phyloP scores from a whole-genome alignment of 371 early-diverging fungal genomes.

The Mucor lusitanicus region DNA sequence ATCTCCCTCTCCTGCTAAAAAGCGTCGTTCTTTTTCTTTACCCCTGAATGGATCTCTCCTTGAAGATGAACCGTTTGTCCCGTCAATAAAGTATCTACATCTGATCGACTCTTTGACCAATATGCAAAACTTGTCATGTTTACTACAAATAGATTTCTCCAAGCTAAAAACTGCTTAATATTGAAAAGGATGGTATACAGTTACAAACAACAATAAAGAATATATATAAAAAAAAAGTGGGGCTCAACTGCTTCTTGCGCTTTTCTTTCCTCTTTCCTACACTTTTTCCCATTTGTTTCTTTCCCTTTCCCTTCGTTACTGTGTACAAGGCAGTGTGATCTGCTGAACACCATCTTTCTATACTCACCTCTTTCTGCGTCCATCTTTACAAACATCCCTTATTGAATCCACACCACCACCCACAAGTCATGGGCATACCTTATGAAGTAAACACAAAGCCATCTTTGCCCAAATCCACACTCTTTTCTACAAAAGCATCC shows the following conservation, averaged over 20 bases:
- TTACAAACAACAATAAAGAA: background rate
- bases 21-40: background rate
- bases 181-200: background rate
- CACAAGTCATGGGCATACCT: background rate
- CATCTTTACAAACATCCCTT: background rate
- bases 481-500: slow-evolving; percentile 1
- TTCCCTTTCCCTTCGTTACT: slow-evolving; percentile 23
- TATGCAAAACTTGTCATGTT: background rate
- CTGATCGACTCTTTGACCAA: background rate
- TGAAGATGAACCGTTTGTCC: background rate
- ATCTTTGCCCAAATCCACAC: background rate
- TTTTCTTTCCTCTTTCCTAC: background rate
- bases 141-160: background rate
- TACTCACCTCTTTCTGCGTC: background rate
- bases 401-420: background rate
- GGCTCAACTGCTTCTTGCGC: slow-evolving; percentile 1
- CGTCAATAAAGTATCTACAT: background rate
- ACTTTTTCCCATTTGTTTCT: too few relatives aligned
- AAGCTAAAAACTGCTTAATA: background rate
- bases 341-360: background rate
- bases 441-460: background rate
- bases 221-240: background rate
- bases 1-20: too few relatives aligned
- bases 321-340: background rate
- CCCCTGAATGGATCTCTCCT: background rate